Evolutionary conservation across 352 stramenopile species (phyloP), one percentile per base, ranked within the genome.

Genomic region (Pythium volutum): DNA sequence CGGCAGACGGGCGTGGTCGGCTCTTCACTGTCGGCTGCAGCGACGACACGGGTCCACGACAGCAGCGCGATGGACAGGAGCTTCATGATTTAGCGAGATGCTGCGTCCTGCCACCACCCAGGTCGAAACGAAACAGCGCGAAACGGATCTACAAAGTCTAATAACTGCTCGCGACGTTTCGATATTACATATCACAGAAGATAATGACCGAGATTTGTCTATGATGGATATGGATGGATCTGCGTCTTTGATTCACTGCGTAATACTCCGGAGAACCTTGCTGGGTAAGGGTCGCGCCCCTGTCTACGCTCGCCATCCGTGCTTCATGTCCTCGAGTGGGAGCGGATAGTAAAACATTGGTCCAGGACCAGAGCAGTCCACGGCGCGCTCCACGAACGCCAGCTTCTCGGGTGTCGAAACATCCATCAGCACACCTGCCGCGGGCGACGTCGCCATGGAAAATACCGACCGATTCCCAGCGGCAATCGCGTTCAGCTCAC

Each of bases 1-100:
- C 69, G 71, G 33, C 83, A 90, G 33, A 81, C 61, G 0, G 80
- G 75, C 10, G 57, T 76, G 9, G 18, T 47, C 0, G 80, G 78
- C 26, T 89, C 82, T 39, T 90, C 80, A 33, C 47, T 67, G 11
- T 82, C 73, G 25, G 45, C 41, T 4, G 42, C 60, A 5, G 2
- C 10, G 4, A 46, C 54, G 26, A 4, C n/a, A 52, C 16, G 11
- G 5, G 8, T 15, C 8, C 5, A 16, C 1, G 18, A 20, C 0
- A 47, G 10, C 0, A 58, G 18, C 26, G 15, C 18, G 11, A 31
- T 5, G 10, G 36, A 18, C 16, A 51, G 7, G 9, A 58, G 51
- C 38, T 38, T 26, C 48, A n/a, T 26, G 4, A 31, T n/a, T 22
- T 31, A 42, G 16, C 8, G 36, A n/a, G 43, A 15, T 22, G 23